Evolutionary conservation across 805 yeast genomes (phyloP), one percentile per base, ranked within the genome.

Genomic region (Saturnispora serradocipensis): DNA sequence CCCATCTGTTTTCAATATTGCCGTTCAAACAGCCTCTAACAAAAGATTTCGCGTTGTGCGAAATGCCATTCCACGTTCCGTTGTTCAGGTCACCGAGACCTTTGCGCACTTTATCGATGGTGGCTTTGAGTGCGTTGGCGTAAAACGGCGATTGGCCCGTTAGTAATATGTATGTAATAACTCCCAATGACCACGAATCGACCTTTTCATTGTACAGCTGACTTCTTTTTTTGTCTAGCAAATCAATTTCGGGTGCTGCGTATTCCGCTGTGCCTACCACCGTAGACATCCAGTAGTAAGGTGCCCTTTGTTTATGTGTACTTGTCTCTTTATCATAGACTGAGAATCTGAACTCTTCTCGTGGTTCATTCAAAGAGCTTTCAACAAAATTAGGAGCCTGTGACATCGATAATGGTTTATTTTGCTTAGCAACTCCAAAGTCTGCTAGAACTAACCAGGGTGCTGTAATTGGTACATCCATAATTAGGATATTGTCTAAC

Each of bases 131-230:
- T 48, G 73, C 51, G 2, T 70, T 75, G 11, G 63, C 54, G 56
- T 75, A 78, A 58, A 82, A 82, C 5, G 88, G 87, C 0, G 87
- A 81, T 2, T 80, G 70, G 0, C 86, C 87, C 40, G 82, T 78
- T 15, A 82, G 63, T 63, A 83, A 64, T 11, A 82, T 78, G 63
- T 81, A 81, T 4, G 74, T 59, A 15, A 82, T 74, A 0, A 83
- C 75, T 0, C 88, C 88, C 4, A 83, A 58, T 1, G 88, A 82
- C 89, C 88, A 83, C 38, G 81, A 62, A 62, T 83, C 88, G 59
- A 86, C 81, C 58, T 78, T 79, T 30, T 65, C 66, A 53, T 73
- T 76, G 58, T 82, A 81, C 11, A 20, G 39, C 30, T 25, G 38
- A 9, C 16, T 32, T 4, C n/a, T 35, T 11, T 24, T 39, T 20